phyloP scores from a whole-genome alignment of 108 stramenopile genomes.

The Discostella stelligeroides region DNA sequence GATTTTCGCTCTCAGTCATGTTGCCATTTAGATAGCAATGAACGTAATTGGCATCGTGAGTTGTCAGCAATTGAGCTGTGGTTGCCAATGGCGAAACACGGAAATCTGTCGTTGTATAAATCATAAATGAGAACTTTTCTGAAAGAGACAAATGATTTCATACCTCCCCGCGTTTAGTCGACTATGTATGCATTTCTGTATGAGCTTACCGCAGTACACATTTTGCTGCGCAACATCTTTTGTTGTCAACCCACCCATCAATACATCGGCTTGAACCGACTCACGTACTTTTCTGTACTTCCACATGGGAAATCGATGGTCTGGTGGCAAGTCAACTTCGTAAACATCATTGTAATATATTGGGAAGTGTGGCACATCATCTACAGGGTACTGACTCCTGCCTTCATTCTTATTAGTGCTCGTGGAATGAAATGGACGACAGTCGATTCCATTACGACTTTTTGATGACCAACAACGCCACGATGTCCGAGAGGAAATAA shows the following conservation, averaged over 20 bases:
- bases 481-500: no score
- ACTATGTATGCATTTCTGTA: no score
- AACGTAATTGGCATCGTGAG: slow-evolving; percentile 82
- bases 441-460: no score
- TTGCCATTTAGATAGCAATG: slow-evolving; percentile 74
- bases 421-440: slow-evolving; percentile 4
- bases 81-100: slow-evolving; percentile 81
- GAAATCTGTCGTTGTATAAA: slow-evolving; percentile 54
- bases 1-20: slow-evolving; percentile 76
- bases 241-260: slow-evolving; percentile 18
- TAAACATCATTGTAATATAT: slow-evolving; percentile 94
- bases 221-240: no score
- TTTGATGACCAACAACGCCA: no score
- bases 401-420: not conserved
- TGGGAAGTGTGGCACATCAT: slow-evolving; percentile 53
- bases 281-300: slow-evolving; percentile 86
- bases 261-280: slow-evolving; percentile 44
- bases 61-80: slow-evolving; percentile 74
- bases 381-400: not conserved
- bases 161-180: no score
- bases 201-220: slow-evolving; percentile 51
- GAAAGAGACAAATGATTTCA: no score
- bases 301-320: slow-evolving; percentile 93
- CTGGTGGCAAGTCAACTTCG: slow-evolving; percentile 82
- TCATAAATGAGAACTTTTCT: not conserved